Conservation (phyloP, 169 alveolate genomes). For the Perkinsus olseni region DNA sequence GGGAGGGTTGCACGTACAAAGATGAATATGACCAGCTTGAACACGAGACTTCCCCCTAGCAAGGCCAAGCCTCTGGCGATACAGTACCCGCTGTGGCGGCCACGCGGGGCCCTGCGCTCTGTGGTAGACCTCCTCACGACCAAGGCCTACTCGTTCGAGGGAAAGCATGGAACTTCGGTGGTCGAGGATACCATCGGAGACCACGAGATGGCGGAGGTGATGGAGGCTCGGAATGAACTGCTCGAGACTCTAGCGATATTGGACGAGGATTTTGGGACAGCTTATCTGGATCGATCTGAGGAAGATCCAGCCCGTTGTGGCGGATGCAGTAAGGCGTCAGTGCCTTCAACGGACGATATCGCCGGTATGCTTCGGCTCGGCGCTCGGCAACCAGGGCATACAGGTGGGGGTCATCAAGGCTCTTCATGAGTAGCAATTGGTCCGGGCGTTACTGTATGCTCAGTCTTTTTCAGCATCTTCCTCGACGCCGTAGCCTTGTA, state of each 20-base stretch:
- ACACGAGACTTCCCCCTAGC: not conserved
- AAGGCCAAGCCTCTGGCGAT: not conserved
- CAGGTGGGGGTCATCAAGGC: too few species aligned
- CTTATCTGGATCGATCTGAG: not conserved
- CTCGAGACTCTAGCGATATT: not conserved
- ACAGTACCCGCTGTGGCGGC: not conserved
- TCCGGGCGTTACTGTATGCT: too few species aligned
- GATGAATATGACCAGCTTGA: not conserved
- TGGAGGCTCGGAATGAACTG: not conserved
- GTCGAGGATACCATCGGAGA: not conserved
- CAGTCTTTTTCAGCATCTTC: too few species aligned
- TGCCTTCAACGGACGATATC: not conserved
- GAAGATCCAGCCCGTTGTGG: not conserved
- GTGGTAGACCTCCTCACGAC: conserved; percentile 62
- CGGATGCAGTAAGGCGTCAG: not conserved
- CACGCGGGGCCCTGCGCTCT: not conserved
- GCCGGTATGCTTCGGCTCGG: conserved; percentile 32
- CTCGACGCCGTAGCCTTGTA: not conserved
- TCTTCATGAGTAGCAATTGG: too few species aligned
- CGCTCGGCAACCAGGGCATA: conserved; percentile 22
- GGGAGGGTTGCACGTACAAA: conserved; percentile 21
- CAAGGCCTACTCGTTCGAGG: conserved; percentile 73
- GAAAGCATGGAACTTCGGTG: conserved; percentile 61
- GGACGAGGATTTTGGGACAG: not conserved
- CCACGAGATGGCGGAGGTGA: not conserved